A percentile compares a stretch with the other conserved stretches of the same genome.
Conservation (phyloP, 78 protist genomes). For the Dictyostelium firmibasis region DNA sequence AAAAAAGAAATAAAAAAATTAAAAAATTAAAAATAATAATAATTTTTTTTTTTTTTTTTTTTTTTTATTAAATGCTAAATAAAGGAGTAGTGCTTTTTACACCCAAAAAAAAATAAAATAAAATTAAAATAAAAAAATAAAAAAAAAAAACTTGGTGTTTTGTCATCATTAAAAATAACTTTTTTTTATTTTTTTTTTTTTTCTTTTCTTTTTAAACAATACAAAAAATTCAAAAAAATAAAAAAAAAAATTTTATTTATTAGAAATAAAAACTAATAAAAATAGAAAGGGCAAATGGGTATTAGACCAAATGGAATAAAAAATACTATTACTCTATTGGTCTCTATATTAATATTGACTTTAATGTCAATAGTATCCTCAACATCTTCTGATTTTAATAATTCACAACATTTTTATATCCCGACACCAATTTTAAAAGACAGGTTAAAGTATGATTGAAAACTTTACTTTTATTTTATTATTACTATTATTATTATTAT, state of each 20-base stretch:
- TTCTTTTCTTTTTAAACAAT: too few relatives aligned
- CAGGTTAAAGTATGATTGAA: not conserved
- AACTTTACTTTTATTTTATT: too few relatives aligned
- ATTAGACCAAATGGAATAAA: not conserved
- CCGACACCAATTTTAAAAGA: constrained; percentile 2
- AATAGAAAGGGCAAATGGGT: not conserved
- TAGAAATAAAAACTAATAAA: too few relatives aligned
- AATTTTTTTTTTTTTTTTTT: too few relatives aligned
- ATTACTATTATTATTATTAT: not conserved
- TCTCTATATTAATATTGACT: not conserved
- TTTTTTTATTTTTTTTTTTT: too few relatives aligned
- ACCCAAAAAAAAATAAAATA: not conserved
- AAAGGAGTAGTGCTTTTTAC: not conserved
- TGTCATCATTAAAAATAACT: not conserved
- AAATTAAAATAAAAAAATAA: too few relatives aligned
- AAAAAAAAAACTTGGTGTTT: too few relatives aligned
- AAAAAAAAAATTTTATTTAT: too few relatives aligned
- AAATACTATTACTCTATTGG: not conserved
- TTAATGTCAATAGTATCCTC: not conserved
- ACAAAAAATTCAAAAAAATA: too few relatives aligned
- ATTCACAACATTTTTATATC: not conserved
- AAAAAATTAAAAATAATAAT: too few relatives aligned
- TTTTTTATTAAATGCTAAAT: not conserved
- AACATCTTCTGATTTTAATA: not conserved
- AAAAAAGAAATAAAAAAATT: not conserved